Evolutionary conservation across 306 rosid genomes (phyloP).

Genomic region (Vigna radiata): DNA sequence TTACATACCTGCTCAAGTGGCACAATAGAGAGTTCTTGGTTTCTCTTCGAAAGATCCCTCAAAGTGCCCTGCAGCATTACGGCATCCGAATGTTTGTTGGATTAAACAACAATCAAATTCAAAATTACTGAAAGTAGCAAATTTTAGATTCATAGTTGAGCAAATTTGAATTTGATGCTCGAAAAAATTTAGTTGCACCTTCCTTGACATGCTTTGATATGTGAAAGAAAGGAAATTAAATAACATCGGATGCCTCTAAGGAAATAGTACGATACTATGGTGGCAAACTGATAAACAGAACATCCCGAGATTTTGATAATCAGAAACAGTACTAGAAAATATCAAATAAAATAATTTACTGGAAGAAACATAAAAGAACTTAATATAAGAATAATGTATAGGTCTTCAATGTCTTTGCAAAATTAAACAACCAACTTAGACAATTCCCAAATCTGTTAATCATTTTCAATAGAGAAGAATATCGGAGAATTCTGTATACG

Average conservation of each 20-base stretch:
- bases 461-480: conserved; percentile 20
- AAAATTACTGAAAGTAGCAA: conserved; percentile 5
- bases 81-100: not conserved
- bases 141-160: conserved; percentile 30
- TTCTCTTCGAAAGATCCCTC: conserved; percentile 87
- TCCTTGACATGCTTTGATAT: conserved; percentile 17
- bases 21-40: conserved; percentile 60
- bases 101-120: not conserved
- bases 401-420: conserved; percentile 27
- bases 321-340: not conserved
- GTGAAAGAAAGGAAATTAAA: conserved; percentile 4
- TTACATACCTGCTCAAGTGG: conserved; percentile 62
- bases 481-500: not conserved
- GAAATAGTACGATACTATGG: conserved; percentile 3
- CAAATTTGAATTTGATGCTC: not conserved
- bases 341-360: not conserved
- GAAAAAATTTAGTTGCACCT: conserved; percentile 2
- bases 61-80: conserved; percentile 68
- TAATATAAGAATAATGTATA: not conserved
- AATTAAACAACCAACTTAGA: conserved; percentile 1
- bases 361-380: conserved; percentile 8
- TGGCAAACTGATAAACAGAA: not conserved
- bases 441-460: not conserved
- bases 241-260: conserved; percentile 1
- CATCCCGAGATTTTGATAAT: conserved; percentile 16